Base-by-base conservation (phyloP, 2,329 filamentous ascomycete genomes). In the Colletotrichum chlorophyti region DNA sequence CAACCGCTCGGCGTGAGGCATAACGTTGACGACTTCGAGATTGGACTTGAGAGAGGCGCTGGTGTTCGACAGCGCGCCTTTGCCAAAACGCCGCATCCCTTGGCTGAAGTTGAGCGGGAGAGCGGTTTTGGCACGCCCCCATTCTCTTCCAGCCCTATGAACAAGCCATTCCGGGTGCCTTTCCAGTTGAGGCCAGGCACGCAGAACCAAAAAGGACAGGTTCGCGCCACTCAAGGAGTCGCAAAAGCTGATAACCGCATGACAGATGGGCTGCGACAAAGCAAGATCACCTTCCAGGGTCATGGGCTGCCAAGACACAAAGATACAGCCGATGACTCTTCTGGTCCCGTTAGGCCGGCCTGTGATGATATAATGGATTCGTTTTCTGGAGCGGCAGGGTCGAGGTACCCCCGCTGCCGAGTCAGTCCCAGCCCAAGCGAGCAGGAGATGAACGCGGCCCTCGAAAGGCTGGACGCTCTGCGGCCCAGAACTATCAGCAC, bases 401-500 rank as follows among this genome's bases (percentile, higher is more conserved):
- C 10, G 15, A 38, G 6, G 17, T 9, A n/a, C 14, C 8, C 15
- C 19, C 27, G 17, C 10, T 8, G 27, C 12, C 52, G 29, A 7
- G 26, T 8, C 24, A 57, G 45, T 27, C 37, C 27, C 15, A 34
- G 12, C 10, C 14, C 52, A n/a, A 50, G 26, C 4, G 32, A 40
- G 21, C 32, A 7, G 24, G 42, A 43, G 14, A 40, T 60, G 21
- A 23, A 37, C 5, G 11, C 15, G 15, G 48, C 54, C 21, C 27
- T 60, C 7, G 43, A 57, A 27, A 57, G 57, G 24, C 24, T 60
- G 27, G 17, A 41, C 19, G 45, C 37, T 9, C 57, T 60, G 10
- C 51, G 57, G 9, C 32, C 26, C 6, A 49, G 21, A 21, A 12
- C 31, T 8, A 21, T 17, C 9, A 24, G 34, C 5, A 38, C 26